A percentile compares a stretch with the other conserved stretches of the same genome.
These are phyloP conservation scores for Bocquillonia castaneifolia DNA, from an alignment of 441 rosid genomes.

Conservation along the genomic window DNA sequence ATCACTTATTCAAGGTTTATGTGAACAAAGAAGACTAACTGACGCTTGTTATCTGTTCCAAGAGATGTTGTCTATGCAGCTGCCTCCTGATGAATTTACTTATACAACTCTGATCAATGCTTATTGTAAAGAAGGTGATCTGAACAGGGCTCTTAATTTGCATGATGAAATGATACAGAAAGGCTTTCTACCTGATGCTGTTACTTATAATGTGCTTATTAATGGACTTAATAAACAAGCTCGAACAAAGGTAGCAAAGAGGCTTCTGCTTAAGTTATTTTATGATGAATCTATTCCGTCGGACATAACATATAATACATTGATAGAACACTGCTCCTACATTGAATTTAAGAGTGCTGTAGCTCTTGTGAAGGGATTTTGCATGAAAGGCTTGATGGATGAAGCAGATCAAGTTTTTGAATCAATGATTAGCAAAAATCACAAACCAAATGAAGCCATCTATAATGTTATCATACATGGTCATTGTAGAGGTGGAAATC, in stretches of 20 bases:
- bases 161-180: slow-evolving; percentile 70
- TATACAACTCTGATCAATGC: slow-evolving; percentile 71
- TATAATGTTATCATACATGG: slow-evolving; percentile 81
- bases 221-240: slow-evolving; percentile 78
- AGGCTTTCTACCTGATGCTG: slow-evolving; percentile 65
- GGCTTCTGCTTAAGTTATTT: slow-evolving; percentile 69
- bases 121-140: slow-evolving; percentile 58
- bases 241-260: slow-evolving; percentile 73
- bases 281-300: slow-evolving; percentile 65
- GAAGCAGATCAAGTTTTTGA: slow-evolving; percentile 74
- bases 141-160: slow-evolving; percentile 52
- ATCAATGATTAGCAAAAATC: slow-evolving; percentile 57
- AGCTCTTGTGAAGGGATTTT: slow-evolving; percentile 77
- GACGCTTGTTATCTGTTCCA: slow-evolving; percentile 72
- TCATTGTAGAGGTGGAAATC: slow-evolving; percentile 59
- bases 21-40: slow-evolving; percentile 53
- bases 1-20: slow-evolving; percentile 64
- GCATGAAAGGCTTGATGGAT: slow-evolving; percentile 81
- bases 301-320: slow-evolving; percentile 56
- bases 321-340: slow-evolving; percentile 56
- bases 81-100: slow-evolving; percentile 61
- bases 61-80: slow-evolving; percentile 52
- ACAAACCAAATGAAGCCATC: slow-evolving; percentile 57
- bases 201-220: slow-evolving; percentile 73
- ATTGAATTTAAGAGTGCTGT: slow-evolving; percentile 53